Evolutionary conservation across 495 filamentous ascomycete species (phyloP).

Genomic region (Annulohypoxylon moriforme): DNA sequence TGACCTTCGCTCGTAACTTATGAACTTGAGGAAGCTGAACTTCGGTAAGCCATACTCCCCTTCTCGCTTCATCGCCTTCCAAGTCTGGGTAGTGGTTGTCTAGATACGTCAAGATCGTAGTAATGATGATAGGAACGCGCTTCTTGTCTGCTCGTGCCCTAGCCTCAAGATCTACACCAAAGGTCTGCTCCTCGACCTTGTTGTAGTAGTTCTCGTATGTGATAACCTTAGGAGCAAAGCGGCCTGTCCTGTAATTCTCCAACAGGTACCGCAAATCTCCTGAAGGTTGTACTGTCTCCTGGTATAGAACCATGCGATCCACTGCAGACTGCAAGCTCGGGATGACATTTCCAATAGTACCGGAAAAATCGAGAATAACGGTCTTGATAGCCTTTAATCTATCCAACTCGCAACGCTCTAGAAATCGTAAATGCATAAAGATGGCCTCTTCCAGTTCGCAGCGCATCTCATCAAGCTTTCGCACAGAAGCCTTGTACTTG

Average conservation of each 20-base stretch:
- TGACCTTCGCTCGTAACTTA: conserved; percentile 80
- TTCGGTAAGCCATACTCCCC: conserved; percentile 93
- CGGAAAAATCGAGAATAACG: conserved; percentile 96
- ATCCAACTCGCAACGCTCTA: conserved; percentile 98
- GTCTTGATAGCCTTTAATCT: conserved; percentile 97
- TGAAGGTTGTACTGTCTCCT: conserved; percentile 94
- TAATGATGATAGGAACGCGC: conserved; percentile 92
- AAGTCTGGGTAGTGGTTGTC: conserved; percentile 98
- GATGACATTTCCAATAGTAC: conserved; percentile 97
- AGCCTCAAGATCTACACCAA: conserved; percentile 96
- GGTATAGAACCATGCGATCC: conserved; percentile 98
- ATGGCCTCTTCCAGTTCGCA: conserved; percentile 96
- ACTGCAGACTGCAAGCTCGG: conserved; percentile 94
- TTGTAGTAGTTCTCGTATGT: conserved; percentile 99
- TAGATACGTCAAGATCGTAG: conserved; percentile 90
- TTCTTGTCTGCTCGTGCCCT: conserved; percentile 93
- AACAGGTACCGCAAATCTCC: conserved; percentile 94
- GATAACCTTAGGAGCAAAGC: conserved; percentile 89
- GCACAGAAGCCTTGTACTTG: conserved; percentile 85
- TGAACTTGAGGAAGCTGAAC: conserved; percentile 88
- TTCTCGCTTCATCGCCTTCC: conserved; percentile 93
- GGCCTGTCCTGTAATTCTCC: conserved; percentile 97
- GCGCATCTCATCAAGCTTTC: conserved; percentile 86
- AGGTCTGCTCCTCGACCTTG: conserved; percentile 95
- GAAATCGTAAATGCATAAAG: conserved; percentile 89